A percentile compares a stretch with the other conserved stretches of the same genome.
These are phyloP conservation scores for Gynostemma pentaphyllum DNA, from an alignment of 306 rosid genomes.

Conservation along the genomic window DNA sequence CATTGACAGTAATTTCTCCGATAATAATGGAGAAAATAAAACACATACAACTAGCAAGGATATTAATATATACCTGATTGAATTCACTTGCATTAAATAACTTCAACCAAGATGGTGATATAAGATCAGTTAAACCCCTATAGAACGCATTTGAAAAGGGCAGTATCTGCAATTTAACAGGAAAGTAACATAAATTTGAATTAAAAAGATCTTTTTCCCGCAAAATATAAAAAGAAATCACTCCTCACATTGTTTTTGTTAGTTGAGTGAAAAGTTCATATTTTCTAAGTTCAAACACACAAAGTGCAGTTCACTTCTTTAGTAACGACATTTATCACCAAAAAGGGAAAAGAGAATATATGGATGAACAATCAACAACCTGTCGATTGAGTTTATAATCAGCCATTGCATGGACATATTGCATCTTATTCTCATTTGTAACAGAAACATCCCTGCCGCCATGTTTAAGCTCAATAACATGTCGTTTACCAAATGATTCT, in stretches of 20 bases:
- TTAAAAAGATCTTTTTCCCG: slow-evolving; percentile 2
- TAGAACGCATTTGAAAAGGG: slow-evolving; percentile 82
- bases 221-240: neutral
- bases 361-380: slow-evolving; percentile 29
- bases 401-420: slow-evolving; percentile 92
- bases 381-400: slow-evolving; percentile 94
- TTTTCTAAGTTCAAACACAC: neutral
- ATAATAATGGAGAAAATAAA: neutral
- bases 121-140: slow-evolving; percentile 83
- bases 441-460: slow-evolving; percentile 85
- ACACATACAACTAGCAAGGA: neutral
- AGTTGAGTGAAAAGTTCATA: neutral
- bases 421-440: slow-evolving; percentile 83
- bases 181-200: slow-evolving; percentile 18
- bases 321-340: neutral
- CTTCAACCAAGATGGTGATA: slow-evolving; percentile 95
- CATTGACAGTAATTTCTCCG: too few relatives aligned
- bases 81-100: slow-evolving; percentile 86
- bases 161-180: slow-evolving; percentile 56
- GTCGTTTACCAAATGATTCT: slow-evolving; percentile 77
- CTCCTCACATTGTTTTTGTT: neutral
- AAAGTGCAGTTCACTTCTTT: neutral
- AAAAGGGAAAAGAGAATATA: neutral
- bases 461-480: slow-evolving; percentile 71
- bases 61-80: slow-evolving; percentile 66